Base-by-base conservation (phyloP, 2,329 filamentous ascomycete genomes). In the Sporothrix pallida region DNA sequence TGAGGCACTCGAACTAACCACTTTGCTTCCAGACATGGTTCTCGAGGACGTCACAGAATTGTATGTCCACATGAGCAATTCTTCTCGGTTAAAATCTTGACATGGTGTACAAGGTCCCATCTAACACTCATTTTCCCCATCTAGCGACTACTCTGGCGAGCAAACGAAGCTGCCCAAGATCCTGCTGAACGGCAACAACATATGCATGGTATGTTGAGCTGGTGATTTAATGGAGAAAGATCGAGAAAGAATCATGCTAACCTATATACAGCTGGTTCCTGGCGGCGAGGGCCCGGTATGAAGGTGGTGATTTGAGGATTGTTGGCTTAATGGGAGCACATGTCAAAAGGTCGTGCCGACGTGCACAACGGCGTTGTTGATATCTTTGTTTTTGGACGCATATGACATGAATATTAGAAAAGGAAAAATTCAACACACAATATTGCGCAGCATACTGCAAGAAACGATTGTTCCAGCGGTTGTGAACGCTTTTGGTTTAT, bases 41-140 rank as follows among this genome's bases (percentile, higher is more conserved):
- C 85, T 99, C 46, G 95, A 98, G 81, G 94, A 99, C 78, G 96
- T 98, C 76, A 98, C 94, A 48, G 96, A 99, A 85, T 97, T 94
- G 95, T 96, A 87, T 78, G 91, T 74, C n/a, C 12, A 26, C 2
- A 67, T 10, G 17, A 8, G 7, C n/a, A 3, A 44, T 17, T 54
- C 2, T 37, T 37, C 7, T 37, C 31, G 31, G 31, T 37, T 37
- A n/a, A 6, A n/a, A 48, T 71, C 7, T 6, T 31, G 37, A 52
- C 63, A 17, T 23, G 15, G 48, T n/a, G 2, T 12, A 12, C 10
- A 12, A 12, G 13, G 23, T 2, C 10, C 7, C 37, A 6, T 37
- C 42, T 4, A 20, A 12, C 60, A n/a, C 17, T 37, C 3, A 37
- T 63, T n/a, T 20, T 31, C 17, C 17, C 10, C 37, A 15, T 13